Evolutionary conservation across 1,284 basidiomycete species (phyloP).

Genomic region (Xanthoconium separans): DNA sequence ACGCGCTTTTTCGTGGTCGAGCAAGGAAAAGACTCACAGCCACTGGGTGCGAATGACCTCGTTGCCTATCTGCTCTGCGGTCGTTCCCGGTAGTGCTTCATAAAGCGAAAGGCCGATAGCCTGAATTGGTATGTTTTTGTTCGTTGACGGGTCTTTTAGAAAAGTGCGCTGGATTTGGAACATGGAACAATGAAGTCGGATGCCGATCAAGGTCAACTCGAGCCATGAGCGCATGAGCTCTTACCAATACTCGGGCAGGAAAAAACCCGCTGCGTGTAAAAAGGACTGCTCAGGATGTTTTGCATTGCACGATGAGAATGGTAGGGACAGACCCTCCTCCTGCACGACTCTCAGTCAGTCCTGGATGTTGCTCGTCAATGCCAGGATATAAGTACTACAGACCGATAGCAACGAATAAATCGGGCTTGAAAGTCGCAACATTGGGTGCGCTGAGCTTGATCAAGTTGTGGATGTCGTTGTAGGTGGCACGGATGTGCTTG

Average conservation of each 20-base stretch:
- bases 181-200: neutral
- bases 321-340: constrained; percentile 70
- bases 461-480: constrained; percentile 84
- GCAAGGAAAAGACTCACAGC: constrained; percentile 59
- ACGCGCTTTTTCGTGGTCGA: constrained; percentile 16
- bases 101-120: constrained; percentile 94
- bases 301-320: constrained; percentile 4
- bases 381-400: constrained; percentile 19
- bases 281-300: constrained; percentile 16
- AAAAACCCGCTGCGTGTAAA: constrained; percentile 75
- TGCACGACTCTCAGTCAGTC: constrained; percentile 28
- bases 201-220: neutral
- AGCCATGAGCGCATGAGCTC: constrained; percentile 13
- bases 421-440: constrained; percentile 75
- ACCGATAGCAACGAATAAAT: constrained; percentile 82
- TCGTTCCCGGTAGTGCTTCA: constrained; percentile 77
- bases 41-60: constrained; percentile 92
- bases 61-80: constrained; percentile 75
- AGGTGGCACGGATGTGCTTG: constrained; percentile 68
- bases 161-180: constrained; percentile 68
- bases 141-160: constrained; percentile 69
- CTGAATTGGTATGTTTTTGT: constrained; percentile 84
- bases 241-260: constrained; percentile 86
- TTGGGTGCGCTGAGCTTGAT: constrained; percentile 60
- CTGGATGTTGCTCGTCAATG: neutral